A percentile compares a stretch with the other conserved stretches of the same genome.
phyloP scores from a whole-genome alignment of 164 flowering plant genomes.

The Liriodendron chinense region DNA sequence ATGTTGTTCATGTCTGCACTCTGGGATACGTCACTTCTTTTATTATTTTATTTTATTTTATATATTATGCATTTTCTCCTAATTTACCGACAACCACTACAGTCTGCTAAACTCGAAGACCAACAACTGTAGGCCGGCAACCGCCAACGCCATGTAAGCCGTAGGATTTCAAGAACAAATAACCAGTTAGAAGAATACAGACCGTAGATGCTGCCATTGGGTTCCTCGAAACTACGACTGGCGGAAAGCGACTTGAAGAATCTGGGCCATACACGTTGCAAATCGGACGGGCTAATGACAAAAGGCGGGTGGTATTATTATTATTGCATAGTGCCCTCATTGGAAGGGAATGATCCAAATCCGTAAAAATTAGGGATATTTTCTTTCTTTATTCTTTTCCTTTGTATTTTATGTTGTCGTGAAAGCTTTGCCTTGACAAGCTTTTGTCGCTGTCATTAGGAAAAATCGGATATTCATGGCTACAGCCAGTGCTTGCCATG shows the following conservation, averaged over 20 bases:
- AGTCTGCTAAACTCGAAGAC: conserved; percentile 10
- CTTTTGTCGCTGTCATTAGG: background rate
- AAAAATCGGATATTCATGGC: background rate
- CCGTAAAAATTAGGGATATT: background rate
- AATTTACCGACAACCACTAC: conserved; percentile 12
- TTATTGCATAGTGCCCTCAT: background rate
- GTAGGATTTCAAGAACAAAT: conserved; percentile 30
- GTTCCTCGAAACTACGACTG: conserved; percentile 8
- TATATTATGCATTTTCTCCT: background rate
- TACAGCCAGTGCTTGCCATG: no score
- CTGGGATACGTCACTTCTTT: background rate
- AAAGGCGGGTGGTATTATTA: background rate
- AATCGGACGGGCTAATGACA: background rate
- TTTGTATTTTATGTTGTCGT: background rate
- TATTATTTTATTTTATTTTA: conserved; percentile 3
- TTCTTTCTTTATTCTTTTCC: background rate
- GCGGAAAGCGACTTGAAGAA: conserved; percentile 8
- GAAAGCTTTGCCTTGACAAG: background rate
- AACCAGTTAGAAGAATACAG: conserved; percentile 27
- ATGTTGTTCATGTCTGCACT: background rate
- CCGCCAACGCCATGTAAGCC: conserved; percentile 43
- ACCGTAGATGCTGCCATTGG: conserved; percentile 33
- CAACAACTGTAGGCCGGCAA: conserved; percentile 46
- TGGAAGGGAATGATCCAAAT: background rate
- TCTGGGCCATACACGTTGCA: conserved; percentile 22